Evolutionary conservation across 2,329 filamentous ascomycete species (phyloP).

Genomic region (Pezicula radicicola): DNA sequence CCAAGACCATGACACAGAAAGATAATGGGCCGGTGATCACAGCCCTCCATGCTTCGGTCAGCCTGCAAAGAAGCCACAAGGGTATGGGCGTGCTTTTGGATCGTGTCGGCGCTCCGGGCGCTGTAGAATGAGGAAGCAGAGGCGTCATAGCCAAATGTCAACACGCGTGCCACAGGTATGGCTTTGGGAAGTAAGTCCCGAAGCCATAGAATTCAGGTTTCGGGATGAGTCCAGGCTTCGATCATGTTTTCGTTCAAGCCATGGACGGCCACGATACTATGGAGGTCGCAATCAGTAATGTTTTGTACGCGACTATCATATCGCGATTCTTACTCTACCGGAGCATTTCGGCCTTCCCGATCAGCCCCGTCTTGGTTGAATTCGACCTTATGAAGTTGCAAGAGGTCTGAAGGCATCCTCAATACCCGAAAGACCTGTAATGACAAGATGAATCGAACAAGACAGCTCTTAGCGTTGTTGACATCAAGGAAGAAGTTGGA

Average conservation of each 20-base stretch:
- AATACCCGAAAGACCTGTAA: too few relatives aligned
- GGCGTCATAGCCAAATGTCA: constrained; percentile 25
- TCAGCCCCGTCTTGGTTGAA: too few relatives aligned
- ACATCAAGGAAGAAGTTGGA: too few relatives aligned
- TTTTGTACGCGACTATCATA: too few relatives aligned
- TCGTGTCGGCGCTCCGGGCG: constrained; percentile 16
- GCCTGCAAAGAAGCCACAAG: constrained; percentile 30
- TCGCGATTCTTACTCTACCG: too few relatives aligned
- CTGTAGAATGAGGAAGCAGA: constrained; percentile 15
- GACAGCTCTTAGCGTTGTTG: too few relatives aligned
- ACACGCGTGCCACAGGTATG: constrained; percentile 18
- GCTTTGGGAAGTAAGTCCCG: constrained; percentile 27
- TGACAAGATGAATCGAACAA: too few relatives aligned
- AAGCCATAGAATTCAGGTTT: constrained; percentile 27
- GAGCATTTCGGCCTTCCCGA: too few relatives aligned
- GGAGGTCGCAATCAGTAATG: too few relatives aligned
- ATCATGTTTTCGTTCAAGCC: constrained; percentile 28
- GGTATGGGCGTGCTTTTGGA: constrained; percentile 25
- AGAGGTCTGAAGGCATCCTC: too few relatives aligned
- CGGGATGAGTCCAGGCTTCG: constrained; percentile 28
- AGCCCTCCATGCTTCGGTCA: constrained; percentile 24
- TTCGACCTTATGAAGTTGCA: too few relatives aligned
- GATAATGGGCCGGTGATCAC: constrained; percentile 14
- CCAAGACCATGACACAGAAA: constrained; percentile 11
- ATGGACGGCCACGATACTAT: constrained; percentile 34